Percentiles rank a stretch among this genome's conserved stretches.
phyloP scores from a whole-genome alignment of 2,329 filamentous ascomycete genomes.

The Dactylonectria estremocensis region DNA sequence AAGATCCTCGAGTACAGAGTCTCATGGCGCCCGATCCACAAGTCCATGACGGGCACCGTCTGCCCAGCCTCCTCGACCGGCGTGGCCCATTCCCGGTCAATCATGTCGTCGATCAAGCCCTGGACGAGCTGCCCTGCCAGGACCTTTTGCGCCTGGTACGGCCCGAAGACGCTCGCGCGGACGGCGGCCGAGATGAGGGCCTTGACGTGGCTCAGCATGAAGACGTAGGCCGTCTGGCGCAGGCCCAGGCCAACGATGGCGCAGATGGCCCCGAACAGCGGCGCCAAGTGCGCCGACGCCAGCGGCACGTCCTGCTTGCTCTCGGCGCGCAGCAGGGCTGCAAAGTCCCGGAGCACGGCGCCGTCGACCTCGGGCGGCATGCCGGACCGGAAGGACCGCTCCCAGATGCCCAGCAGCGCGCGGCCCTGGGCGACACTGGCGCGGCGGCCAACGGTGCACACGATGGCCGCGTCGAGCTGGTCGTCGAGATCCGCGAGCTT shows the following conservation, averaged over 20 bases:
- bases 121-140: constrained; percentile 75
- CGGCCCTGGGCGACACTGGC: constrained; percentile 83
- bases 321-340: constrained; percentile 52
- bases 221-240: constrained; percentile 80
- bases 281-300: constrained; percentile 77
- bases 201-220: constrained; percentile 83
- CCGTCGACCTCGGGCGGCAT: constrained; percentile 47
- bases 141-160: constrained; percentile 83
- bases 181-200: constrained; percentile 84
- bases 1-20: constrained; percentile 89
- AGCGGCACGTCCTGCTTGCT: constrained; percentile 55
- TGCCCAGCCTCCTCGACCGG: constrained; percentile 79
- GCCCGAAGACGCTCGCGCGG: constrained; percentile 82
- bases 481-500: constrained; percentile 76
- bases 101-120: constrained; percentile 68
- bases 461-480: constrained; percentile 80
- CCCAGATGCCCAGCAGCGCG: constrained; percentile 83
- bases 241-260: constrained; percentile 72
- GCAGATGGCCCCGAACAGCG: constrained; percentile 79
- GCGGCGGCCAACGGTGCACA: constrained; percentile 84
- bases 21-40: constrained; percentile 89
- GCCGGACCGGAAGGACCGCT: constrained; percentile 73
- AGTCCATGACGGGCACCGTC: constrained; percentile 82
- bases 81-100: constrained; percentile 73
- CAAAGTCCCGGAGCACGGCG: constrained; percentile 54